Evolutionary conservation across 1,139 yeast species (phyloP).

Genomic region (Scheffersomyces segobiensis): DNA sequence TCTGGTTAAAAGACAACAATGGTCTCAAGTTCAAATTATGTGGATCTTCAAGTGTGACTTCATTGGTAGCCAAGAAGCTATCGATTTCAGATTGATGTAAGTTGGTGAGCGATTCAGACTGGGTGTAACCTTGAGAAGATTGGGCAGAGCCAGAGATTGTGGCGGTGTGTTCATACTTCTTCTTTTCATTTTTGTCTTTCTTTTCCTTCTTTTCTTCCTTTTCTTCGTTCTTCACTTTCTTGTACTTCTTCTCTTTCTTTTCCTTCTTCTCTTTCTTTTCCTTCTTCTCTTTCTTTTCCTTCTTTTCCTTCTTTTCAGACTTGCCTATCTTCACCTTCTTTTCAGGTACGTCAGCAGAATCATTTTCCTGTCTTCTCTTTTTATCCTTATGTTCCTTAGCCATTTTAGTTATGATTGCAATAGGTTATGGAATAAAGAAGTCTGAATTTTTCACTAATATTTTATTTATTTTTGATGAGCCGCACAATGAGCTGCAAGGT

Average conservation of each 20-base stretch:
- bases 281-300: slow-evolving; percentile 19
- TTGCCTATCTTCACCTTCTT: slow-evolving; percentile 32
- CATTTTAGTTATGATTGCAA: slow-evolving; percentile 18
- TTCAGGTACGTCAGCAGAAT: slow-evolving; percentile 23
- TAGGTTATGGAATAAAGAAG: background rate
- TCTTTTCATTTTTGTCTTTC: slow-evolving; percentile 11
- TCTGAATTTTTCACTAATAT: slow-evolving; percentile 2
- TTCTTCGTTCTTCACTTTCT: slow-evolving; percentile 14
- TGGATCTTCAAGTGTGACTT: slow-evolving; percentile 80
- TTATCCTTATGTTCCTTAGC: slow-evolving; percentile 36
- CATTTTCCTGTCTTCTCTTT: slow-evolving; percentile 45
- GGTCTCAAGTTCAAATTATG: slow-evolving; percentile 57
- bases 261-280: background rate
- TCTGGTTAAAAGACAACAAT: slow-evolving; percentile 64
- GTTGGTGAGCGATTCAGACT: slow-evolving; percentile 25
- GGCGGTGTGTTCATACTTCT: slow-evolving; percentile 7
- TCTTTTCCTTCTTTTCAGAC: slow-evolving; percentile 49
- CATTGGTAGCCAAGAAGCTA: slow-evolving; percentile 65
- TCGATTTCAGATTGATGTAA: slow-evolving; percentile 59
- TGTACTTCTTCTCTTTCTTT: background rate
- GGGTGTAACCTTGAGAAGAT: slow-evolving; percentile 24
- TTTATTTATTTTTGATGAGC: slow-evolving; percentile 3
- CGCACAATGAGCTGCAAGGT: slow-evolving; percentile 10
- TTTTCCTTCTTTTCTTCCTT: slow-evolving; percentile 6
- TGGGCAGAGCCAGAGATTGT: slow-evolving; percentile 13